These are phyloP conservation scores for Russula griseocarnosa DNA, from an alignment of 768 basidiomycete genomes.

Conservation along the genomic window DNA sequence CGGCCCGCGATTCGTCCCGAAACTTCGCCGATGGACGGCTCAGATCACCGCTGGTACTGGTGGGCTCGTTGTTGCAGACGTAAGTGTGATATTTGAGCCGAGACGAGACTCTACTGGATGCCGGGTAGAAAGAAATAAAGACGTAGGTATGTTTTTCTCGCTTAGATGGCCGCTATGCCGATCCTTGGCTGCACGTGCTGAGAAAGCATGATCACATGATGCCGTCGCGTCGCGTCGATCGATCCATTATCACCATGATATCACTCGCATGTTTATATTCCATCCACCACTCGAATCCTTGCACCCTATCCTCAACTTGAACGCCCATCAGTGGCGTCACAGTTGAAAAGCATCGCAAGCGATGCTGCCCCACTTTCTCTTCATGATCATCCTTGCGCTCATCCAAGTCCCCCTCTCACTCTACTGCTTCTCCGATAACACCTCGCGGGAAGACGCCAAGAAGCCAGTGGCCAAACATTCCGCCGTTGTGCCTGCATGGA, in stretches of 20 bases:
- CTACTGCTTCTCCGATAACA: not conserved
- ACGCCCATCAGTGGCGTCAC: not conserved
- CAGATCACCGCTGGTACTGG: too few relatives aligned
- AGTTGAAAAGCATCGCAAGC: not conserved
- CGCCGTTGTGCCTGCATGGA: conserved; percentile 55
- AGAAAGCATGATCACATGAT: conserved; percentile 2
- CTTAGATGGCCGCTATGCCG: too few relatives aligned
- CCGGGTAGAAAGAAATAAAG: too few relatives aligned
- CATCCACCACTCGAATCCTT: not conserved
- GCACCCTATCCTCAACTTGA: not conserved
- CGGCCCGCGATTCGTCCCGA: not conserved
- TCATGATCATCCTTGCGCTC: not conserved
- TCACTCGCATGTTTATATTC: conserved; percentile 9
- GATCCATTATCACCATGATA: not conserved
- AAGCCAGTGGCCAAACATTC: not conserved
- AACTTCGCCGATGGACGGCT: not conserved
- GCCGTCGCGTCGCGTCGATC: not conserved
- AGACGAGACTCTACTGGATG: too few relatives aligned
- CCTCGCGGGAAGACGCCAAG: not conserved
- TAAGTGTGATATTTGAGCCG: too few relatives aligned
- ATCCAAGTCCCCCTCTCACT: not conserved
- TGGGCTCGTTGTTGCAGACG: too few relatives aligned
- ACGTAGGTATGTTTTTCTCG: too few relatives aligned
- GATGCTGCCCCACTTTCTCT: not conserved
- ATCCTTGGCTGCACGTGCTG: not conserved